A percentile compares a stretch with the other conserved stretches of the same genome.
phyloP scores from a whole-genome alignment of 2,329 filamentous ascomycete genomes.

The Colletotrichum sp. region DNA sequence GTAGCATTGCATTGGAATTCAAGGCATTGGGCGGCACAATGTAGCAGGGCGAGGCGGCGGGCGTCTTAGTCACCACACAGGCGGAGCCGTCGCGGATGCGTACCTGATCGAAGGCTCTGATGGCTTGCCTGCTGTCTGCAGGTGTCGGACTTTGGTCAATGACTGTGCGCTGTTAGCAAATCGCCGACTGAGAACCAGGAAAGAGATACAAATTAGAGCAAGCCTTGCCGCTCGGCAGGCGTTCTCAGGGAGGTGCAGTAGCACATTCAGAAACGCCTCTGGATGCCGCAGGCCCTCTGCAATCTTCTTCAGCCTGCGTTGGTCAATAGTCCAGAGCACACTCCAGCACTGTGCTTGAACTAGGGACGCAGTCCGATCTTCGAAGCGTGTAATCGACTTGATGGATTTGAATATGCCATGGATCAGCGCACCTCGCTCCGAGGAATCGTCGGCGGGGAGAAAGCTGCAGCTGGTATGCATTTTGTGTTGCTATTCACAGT shows the following conservation, averaged over 20 bases:
- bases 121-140: background rate
- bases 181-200: background rate
- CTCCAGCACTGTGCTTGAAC: background rate
- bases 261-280: background rate
- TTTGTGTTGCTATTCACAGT: accelerated
- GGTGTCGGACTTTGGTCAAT: background rate
- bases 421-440: background rate
- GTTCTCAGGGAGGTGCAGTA: background rate
- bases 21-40: background rate
- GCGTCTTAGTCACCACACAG: background rate
- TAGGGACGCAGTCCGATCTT: accelerated
- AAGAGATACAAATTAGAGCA: background rate
- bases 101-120: background rate
- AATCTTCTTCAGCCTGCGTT: accelerated
- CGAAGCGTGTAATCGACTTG: background rate
- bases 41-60: background rate
- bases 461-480: background rate
- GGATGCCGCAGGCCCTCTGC: background rate
- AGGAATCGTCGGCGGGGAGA: background rate
- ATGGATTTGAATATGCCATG: background rate
- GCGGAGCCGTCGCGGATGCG: background rate
- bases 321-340: background rate
- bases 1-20: background rate
- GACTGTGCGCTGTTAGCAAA: background rate
- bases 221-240: background rate